Conservation (phyloP, 73 alveolate species). For the Paramecium caudatum region DNA sequence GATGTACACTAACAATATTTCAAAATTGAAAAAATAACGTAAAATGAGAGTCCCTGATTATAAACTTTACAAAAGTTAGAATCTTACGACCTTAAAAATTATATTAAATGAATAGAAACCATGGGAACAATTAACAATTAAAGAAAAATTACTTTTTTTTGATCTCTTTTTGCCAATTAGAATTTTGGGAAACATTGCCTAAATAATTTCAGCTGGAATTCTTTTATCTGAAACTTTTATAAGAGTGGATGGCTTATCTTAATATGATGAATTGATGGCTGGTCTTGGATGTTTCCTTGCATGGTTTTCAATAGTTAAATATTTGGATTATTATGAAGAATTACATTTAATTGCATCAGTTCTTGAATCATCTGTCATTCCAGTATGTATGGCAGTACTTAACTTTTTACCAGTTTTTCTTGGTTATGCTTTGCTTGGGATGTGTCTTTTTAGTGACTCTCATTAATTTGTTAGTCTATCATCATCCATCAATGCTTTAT, state of each 20-base stretch:
- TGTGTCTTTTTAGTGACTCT: conserved; percentile 82
- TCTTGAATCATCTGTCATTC: conserved; percentile 76
- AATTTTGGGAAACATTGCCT: conserved; percentile 79
- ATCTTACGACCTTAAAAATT: conserved; percentile 41
- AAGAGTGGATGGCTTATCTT: conserved; percentile 73
- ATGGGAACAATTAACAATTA: conserved; percentile 57
- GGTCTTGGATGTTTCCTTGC: conserved; percentile 81
- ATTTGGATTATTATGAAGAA: conserved; percentile 80
- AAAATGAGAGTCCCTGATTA: conserved; percentile 31
- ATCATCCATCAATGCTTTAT: conserved; percentile 77
- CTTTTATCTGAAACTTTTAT: conserved; percentile 78
- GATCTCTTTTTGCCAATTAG: conserved; percentile 79
- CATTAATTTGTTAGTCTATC: conserved; percentile 77
- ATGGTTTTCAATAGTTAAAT: conserved; percentile 78
- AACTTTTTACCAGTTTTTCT: conserved; percentile 81
- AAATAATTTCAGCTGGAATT: conserved; percentile 79
- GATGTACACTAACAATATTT: conserved; percentile 34
- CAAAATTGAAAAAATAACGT: conserved; percentile 15
- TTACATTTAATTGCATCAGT: conserved; percentile 77
- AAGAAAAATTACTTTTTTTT: conserved; percentile 71
- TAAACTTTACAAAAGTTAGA: conserved; percentile 30
- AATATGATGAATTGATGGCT: conserved; percentile 74
- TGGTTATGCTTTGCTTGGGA: conserved; percentile 83
- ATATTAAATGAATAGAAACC: conserved; percentile 48
- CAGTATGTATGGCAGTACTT: conserved; percentile 77